These are phyloP conservation scores for Golubevia pallescens DNA, from an alignment of 1,284 basidiomycete species.

Conservation along the genomic window DNA sequence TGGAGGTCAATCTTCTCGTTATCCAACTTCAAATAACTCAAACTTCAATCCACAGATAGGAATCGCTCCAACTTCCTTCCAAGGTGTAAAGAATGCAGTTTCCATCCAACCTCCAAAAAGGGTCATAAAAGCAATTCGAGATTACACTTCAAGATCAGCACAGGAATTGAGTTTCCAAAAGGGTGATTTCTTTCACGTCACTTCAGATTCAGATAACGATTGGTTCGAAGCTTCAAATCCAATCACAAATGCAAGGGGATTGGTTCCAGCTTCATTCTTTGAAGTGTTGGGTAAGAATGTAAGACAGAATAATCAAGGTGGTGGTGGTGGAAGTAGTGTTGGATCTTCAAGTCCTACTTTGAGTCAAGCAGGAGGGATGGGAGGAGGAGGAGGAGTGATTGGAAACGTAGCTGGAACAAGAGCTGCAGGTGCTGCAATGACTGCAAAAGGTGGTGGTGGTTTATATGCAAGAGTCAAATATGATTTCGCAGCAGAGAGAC, in stretches of 20 bases:
- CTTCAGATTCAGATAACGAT: conserved; percentile 30
- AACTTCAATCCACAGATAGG: background rate
- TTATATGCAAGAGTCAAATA: conserved; percentile 96
- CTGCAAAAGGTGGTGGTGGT: too few species aligned
- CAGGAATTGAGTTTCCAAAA: conserved; percentile 88
- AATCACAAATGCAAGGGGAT: conserved; percentile 84
- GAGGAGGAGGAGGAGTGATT: too few species aligned
- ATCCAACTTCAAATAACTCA: too few species aligned
- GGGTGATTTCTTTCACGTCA: conserved; percentile 97
- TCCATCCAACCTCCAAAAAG: conserved; percentile 93
- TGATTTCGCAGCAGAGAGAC: conserved; percentile 90
- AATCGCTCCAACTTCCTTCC: background rate
- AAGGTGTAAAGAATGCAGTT: background rate
- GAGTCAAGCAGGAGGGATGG: too few species aligned
- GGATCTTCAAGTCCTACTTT: too few species aligned
- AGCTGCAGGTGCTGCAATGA: too few species aligned
- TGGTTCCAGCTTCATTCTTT: too few species aligned
- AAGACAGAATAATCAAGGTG: too few species aligned
- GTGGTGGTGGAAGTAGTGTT: too few species aligned
- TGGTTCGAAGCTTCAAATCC: conserved; percentile 72
- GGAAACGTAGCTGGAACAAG: too few species aligned
- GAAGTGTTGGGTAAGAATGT: too few species aligned
- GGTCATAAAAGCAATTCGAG: conserved; percentile 84
- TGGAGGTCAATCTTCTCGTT: too few species aligned
- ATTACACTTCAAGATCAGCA: conserved; percentile 76